These are phyloP conservation scores for Oemleria cerasiformis DNA, from an alignment of 306 rosid species.

Conservation along the genomic window DNA sequence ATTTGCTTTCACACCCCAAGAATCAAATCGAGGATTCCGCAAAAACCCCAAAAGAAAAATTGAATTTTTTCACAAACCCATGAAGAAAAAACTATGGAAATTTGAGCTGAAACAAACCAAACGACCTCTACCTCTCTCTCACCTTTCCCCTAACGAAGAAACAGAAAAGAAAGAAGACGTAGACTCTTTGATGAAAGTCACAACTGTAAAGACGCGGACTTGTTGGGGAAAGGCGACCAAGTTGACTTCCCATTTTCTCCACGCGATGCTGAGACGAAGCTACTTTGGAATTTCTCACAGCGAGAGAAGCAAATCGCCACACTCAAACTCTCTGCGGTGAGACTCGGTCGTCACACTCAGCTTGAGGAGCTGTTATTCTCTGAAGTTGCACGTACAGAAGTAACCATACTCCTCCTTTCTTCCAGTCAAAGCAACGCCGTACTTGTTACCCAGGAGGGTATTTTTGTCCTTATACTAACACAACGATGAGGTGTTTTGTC, in stretches of 20 bases:
- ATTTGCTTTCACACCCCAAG: neutral
- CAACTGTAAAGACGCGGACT: neutral
- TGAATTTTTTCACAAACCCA: neutral
- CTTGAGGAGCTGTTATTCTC: neutral
- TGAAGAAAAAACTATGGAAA: neutral
- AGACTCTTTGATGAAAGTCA: neutral
- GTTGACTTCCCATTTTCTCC: constrained; percentile 14
- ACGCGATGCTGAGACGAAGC: neutral
- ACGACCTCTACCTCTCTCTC: neutral
- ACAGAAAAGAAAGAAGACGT: neutral
- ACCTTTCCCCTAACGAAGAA: neutral
- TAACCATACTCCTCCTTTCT: neutral
- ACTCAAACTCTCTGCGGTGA: neutral
- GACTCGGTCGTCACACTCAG: neutral
- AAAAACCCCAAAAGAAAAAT: constrained; percentile 1
- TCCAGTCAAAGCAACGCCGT: neutral
- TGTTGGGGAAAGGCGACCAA: neutral
- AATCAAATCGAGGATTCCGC: neutral
- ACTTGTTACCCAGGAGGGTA: neutral
- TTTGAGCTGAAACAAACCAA: neutral
- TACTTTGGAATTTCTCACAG: neutral
- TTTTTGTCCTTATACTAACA: neutral
- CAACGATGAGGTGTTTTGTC: neutral
- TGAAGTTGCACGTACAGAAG: neutral
- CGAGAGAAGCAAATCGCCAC: neutral